These are phyloP conservation scores for Eucalyptus sideroxylon DNA, from an alignment of 345 rosid species.

Conservation along the genomic window DNA sequence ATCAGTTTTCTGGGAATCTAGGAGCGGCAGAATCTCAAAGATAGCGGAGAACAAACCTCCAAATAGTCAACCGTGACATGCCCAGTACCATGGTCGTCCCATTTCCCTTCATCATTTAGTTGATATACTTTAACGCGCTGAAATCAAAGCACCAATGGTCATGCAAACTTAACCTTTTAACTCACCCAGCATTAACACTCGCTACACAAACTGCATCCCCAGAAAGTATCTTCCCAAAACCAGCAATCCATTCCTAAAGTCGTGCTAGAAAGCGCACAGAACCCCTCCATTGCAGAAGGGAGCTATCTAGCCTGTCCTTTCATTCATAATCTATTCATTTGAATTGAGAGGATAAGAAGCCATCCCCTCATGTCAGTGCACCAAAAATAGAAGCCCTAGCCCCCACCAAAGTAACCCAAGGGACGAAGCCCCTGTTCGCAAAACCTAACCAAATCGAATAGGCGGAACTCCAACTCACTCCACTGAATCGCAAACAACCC, in stretches of 20 bases:
- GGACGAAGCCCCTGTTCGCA: no score
- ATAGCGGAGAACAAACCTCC: conserved; percentile 42
- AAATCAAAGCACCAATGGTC: not conserved
- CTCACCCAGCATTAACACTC: not conserved
- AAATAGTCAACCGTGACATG: conserved; percentile 65
- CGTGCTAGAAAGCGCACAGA: not conserved
- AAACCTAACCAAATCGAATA: not conserved
- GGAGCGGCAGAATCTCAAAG: not conserved
- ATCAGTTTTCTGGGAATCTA: not conserved
- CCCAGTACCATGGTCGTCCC: conserved; percentile 99
- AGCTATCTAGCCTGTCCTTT: not conserved
- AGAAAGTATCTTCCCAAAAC: not conserved
- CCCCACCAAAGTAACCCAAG: not conserved
- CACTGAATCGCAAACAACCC: not conserved
- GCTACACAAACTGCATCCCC: not conserved
- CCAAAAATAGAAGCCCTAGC: not conserved
- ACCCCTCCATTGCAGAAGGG: not conserved
- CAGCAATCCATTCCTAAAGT: not conserved
- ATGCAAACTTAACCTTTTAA: not conserved
- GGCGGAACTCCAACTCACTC: not conserved
- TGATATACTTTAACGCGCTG: conserved; percentile 92
- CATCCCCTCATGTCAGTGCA: not conserved
- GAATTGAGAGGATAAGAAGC: not conserved
- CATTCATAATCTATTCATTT: not conserved
- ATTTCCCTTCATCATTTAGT: conserved; percentile 62